Percentiles rank a stretch among this genome's conserved stretches.
Evolutionary conservation across 1,284 basidiomycete genomes (phyloP).

Genomic region (Moesziomyces globuligerus): DNA sequence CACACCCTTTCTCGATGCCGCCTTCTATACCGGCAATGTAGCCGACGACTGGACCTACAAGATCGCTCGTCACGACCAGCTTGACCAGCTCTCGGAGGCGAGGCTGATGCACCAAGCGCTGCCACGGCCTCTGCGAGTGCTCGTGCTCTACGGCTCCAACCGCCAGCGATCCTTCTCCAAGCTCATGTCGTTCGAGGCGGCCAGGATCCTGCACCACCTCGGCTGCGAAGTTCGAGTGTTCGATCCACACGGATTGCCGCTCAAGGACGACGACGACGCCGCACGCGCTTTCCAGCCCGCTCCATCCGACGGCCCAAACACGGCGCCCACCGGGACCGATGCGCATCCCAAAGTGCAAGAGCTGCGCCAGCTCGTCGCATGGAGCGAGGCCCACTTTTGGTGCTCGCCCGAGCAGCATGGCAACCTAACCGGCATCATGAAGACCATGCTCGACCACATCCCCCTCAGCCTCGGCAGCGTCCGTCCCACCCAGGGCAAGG

Average conservation of each 20-base stretch:
- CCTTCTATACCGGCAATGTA: neutral
- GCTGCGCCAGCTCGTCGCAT: conserved; percentile 9
- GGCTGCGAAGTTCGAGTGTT: conserved; percentile 68
- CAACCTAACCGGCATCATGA: conserved; percentile 68
- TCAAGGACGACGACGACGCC: conserved; percentile 64
- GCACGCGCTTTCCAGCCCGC: too few relatives aligned
- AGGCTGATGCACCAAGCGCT: conserved; percentile 1
- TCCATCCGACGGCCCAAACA: too few relatives aligned
- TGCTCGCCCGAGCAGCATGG: conserved; percentile 68
- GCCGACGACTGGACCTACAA: neutral
- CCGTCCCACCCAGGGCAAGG: conserved; percentile 66
- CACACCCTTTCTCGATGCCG: conserved; percentile 3
- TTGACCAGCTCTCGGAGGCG: neutral
- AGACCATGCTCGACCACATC: conserved; percentile 64
- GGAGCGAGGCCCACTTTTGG: conserved; percentile 66
- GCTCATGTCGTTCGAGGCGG: conserved; percentile 67
- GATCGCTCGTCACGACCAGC: neutral
- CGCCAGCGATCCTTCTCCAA: conserved; percentile 64
- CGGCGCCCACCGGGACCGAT: too few relatives aligned
- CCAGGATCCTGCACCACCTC: conserved; percentile 63
- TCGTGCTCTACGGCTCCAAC: conserved; percentile 10
- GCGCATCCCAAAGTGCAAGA: conserved; percentile 21
- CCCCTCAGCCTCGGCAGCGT: conserved; percentile 67
- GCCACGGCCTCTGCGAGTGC: conserved; percentile 2
- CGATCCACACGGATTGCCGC: conserved; percentile 64